These are phyloP conservation scores for Cercospora sojina DNA, from an alignment of 2,329 filamentous ascomycete genomes.

Conservation along the genomic window DNA sequence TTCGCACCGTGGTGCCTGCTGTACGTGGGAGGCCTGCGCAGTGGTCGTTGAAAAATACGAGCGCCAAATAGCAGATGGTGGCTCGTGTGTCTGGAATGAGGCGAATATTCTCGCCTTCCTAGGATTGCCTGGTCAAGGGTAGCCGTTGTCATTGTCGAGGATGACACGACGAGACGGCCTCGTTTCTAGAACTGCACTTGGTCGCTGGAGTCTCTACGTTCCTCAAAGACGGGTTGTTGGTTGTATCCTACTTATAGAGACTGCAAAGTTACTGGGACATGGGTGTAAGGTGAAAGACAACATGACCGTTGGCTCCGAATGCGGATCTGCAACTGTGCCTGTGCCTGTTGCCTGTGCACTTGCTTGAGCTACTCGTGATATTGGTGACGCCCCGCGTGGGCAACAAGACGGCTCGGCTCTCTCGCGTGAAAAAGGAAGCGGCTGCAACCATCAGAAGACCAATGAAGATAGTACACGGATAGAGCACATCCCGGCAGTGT, in stretches of 20 bases:
- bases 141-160: neutral
- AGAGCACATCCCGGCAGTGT: neutral
- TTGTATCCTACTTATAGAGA: neutral
- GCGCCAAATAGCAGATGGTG: neutral
- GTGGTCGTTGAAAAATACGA: neutral
- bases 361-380: neutral
- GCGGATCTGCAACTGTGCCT: neutral
- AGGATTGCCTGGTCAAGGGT: neutral
- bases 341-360: neutral
- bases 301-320: neutral
- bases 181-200: neutral
- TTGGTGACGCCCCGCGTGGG: neutral
- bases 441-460: neutral
- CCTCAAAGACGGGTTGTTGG: neutral
- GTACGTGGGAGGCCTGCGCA: neutral
- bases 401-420: neutral
- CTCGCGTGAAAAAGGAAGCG: neutral
- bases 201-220: neutral
- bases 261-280: neutral
- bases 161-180: neutral
- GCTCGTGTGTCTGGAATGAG: neutral
- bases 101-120: neutral
- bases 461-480: neutral
- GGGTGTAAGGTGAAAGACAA: neutral
- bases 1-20: neutral